Evolutionary conservation across 1,284 basidiomycete genomes (phyloP).

Genomic region (Cryptococcus sp.): DNA sequence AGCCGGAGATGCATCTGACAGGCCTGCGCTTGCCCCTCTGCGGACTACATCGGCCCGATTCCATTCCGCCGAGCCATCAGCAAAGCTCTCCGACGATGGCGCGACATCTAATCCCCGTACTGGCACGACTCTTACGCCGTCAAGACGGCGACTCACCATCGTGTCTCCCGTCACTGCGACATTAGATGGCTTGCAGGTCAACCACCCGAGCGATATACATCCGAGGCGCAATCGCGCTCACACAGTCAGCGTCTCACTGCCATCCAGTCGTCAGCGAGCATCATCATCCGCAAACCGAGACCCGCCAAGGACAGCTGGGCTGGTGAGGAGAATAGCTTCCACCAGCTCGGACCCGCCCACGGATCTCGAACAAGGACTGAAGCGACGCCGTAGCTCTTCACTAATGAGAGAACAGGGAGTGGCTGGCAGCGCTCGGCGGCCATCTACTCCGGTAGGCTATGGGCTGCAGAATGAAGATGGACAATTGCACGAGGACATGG

Average conservation of each 20-base stretch:
- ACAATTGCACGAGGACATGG: conserved; percentile 42
- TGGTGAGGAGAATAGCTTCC: neutral
- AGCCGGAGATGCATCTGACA: no score
- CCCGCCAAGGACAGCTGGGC: neutral
- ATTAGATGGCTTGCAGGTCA: neutral
- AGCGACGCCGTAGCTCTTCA: neutral
- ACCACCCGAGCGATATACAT: neutral
- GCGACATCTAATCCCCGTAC: no score
- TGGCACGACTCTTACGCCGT: no score
- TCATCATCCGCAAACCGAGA: no score
- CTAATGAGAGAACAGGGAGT: no score
- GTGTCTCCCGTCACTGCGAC: no score
- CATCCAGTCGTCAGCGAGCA: neutral
- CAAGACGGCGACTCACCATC: no score
- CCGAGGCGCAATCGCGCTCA: neutral
- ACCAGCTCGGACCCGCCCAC: neutral
- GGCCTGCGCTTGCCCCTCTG: no score
- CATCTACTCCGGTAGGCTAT: conserved; percentile 15
- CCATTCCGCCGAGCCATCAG: no score
- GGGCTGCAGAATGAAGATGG: conserved; percentile 14
- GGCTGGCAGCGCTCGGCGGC: neutral
- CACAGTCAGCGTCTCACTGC: neutral
- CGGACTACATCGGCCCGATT: no score
- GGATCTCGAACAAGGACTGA: neutral
- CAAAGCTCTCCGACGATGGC: no score